These are phyloP conservation scores for Suillus brevipes DNA, from an alignment of 768 basidiomycete species.

Conservation along the genomic window DNA sequence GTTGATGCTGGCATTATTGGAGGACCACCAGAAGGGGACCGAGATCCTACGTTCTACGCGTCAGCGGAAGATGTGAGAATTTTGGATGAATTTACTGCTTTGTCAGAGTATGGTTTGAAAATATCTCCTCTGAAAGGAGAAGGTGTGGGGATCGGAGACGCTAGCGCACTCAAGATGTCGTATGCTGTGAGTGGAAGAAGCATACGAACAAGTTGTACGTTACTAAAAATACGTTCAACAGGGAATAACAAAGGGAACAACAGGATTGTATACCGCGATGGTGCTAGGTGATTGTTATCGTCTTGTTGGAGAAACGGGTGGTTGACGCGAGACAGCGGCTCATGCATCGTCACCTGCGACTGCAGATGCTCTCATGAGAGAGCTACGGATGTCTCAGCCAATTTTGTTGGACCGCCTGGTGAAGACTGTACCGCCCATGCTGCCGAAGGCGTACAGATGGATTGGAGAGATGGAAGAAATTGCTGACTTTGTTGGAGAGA, in stretches of 20 bases:
- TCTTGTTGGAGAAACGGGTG: constrained; percentile 5
- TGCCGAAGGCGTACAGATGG: constrained; percentile 65
- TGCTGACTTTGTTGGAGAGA: constrained; percentile 50
- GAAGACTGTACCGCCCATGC: constrained; percentile 44
- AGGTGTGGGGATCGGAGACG: constrained; percentile 52
- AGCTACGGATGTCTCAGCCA: constrained; percentile 49
- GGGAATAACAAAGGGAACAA: constrained; percentile 59
- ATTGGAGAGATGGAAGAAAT: constrained; percentile 68
- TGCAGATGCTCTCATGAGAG: constrained; percentile 53
- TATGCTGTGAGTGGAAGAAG: constrained; percentile 48
- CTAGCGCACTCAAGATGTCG: constrained; percentile 65
- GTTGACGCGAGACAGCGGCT: constrained; percentile 40
- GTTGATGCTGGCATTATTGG: constrained; percentile 61
- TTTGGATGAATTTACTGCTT: constrained; percentile 40
- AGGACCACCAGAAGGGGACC: constrained; percentile 47
- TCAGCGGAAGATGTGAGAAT: constrained; percentile 38
- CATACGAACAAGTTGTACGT: not conserved
- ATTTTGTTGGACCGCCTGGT: constrained; percentile 41
- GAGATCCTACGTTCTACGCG: constrained; percentile 57
- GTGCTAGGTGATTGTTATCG: constrained; percentile 43
- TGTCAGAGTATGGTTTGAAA: constrained; percentile 47
- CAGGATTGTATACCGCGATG: constrained; percentile 54
- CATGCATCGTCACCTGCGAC: constrained; percentile 60
- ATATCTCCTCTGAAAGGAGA: constrained; percentile 47
- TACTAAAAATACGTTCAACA: constrained; percentile 19